Percentiles rank a stretch among this genome's conserved stretches.
These are phyloP conservation scores for Cucumis cinereus DNA, from an alignment of 306 rosid genomes.

Conservation along the genomic window DNA sequence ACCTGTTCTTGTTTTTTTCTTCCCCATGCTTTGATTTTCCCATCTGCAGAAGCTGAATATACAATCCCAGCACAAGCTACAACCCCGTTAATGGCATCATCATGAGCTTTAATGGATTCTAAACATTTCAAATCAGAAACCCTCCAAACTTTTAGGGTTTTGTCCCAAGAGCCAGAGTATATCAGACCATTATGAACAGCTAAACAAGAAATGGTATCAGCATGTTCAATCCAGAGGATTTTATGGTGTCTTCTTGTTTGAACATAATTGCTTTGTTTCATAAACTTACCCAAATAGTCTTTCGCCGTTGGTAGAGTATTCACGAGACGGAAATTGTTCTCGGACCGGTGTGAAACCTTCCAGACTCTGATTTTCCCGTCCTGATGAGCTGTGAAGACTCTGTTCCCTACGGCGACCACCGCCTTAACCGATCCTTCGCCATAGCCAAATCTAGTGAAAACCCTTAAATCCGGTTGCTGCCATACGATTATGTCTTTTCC, in stretches of 20 bases:
- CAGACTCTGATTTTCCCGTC: constrained; percentile 79
- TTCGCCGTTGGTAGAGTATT: constrained; percentile 71
- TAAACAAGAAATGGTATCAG: constrained; percentile 80
- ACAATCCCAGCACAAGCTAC: constrained; percentile 54
- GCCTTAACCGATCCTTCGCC: constrained; percentile 88
- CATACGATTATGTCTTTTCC: constrained; percentile 79
- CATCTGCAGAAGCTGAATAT: constrained; percentile 96
- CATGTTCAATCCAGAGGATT: constrained; percentile 78
- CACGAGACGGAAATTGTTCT: constrained; percentile 52
- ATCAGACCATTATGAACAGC: constrained; percentile 46
- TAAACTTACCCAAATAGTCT: constrained; percentile 71
- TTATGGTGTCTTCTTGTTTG: constrained; percentile 78
- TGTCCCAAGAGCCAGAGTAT: constrained; percentile 94
- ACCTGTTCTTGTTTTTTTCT: constrained; percentile 12
- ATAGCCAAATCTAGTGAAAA: constrained; percentile 65
- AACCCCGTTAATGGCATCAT: constrained; percentile 80
- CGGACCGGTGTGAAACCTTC: constrained; percentile 70
- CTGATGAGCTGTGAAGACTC: constrained; percentile 79
- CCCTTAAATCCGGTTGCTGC: constrained; percentile 78
- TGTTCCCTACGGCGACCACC: constrained; percentile 44
- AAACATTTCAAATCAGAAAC: constrained; percentile 76
- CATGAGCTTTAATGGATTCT: constrained; percentile 81
- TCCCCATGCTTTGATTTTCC: constrained; percentile 84
- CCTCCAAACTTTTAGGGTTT: constrained; percentile 76
- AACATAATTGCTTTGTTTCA: constrained; percentile 81